A percentile compares a stretch with the other conserved stretches of the same genome.
Conservation (phyloP, 1,284 basidiomycete genomes). For the Naganishia liquefaciens region DNA sequence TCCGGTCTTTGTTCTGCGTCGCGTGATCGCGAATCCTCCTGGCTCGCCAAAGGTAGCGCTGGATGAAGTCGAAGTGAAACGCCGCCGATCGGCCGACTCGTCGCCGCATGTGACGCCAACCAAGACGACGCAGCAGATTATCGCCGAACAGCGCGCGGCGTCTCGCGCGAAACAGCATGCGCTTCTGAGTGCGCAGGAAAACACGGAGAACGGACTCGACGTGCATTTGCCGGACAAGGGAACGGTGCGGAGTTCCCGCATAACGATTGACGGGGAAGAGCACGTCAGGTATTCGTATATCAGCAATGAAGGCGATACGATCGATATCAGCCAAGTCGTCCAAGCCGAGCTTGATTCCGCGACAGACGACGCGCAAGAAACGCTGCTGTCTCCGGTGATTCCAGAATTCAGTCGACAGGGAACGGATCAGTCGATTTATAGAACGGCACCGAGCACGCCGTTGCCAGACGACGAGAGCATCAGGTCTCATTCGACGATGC, state of each 20-base stretch:
- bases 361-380: conserved; percentile 31
- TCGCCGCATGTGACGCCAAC: conserved; percentile 10
- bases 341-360: conserved; percentile 73
- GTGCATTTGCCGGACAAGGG: conserved; percentile 78
- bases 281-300: conserved; percentile 88
- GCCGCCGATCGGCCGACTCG: conserved; percentile 34
- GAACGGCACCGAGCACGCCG: conserved; percentile 46
- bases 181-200: conserved; percentile 77
- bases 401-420: conserved; percentile 38
- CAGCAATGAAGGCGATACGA: conserved; percentile 77
- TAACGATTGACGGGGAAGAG: conserved; percentile 57
- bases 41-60: conserved; percentile 65
- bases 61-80: conserved; percentile 65
- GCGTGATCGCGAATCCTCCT: conserved; percentile 55
- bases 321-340: conserved; percentile 87
- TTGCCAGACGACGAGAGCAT: conserved; percentile 29
- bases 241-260: conserved; percentile 76
- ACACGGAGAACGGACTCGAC: conserved; percentile 81
- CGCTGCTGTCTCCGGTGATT: conserved; percentile 28
- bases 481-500: background rate
- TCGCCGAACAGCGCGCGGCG: conserved; percentile 84
- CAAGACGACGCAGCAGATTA: conserved; percentile 70
- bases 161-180: conserved; percentile 81
- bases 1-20: conserved; percentile 82
- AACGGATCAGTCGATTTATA: conserved; percentile 44